Conservation (phyloP, 305 asterid genomes). For the Solanum hybrid region DNA sequence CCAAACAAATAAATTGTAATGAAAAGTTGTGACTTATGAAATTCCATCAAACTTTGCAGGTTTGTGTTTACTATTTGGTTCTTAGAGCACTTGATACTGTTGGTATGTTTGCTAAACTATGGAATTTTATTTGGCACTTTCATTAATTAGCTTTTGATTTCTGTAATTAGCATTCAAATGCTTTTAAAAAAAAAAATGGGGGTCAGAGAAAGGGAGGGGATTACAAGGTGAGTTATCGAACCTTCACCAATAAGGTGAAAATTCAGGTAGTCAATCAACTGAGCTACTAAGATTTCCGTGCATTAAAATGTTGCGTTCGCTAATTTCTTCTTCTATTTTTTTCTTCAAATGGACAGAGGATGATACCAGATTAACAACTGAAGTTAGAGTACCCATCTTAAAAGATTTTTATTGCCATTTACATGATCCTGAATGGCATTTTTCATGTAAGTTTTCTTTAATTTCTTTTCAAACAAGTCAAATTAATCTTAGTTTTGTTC, state of each 20-base stretch:
- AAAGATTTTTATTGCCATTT: constrained; percentile 56
- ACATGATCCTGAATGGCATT: constrained; percentile 60
- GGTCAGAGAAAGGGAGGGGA: background rate
- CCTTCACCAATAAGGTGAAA: background rate
- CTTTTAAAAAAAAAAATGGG: too few species aligned
- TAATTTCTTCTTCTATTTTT: background rate
- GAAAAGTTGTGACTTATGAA: background rate
- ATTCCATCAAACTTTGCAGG: constrained; percentile 21
- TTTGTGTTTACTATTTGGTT: constrained; percentile 73
- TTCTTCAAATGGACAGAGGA: constrained; percentile 43
- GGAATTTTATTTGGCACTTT: background rate
- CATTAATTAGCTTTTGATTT: background rate
- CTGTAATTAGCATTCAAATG: background rate
- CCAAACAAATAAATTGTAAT: too few species aligned
- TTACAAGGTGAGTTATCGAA: background rate
- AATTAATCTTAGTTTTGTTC: background rate
- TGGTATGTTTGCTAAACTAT: background rate
- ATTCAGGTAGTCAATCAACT: background rate
- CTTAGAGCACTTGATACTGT: constrained; percentile 85
- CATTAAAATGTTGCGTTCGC: background rate
- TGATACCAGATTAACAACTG: constrained; percentile 70
- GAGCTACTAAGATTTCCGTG: background rate
- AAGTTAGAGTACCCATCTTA: constrained; percentile 67
- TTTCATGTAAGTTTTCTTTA: constrained; percentile 28
- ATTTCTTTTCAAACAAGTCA: background rate